Evolutionary conservation across 306 rosid genomes (phyloP).

Genomic region (Rosa chinensis): DNA sequence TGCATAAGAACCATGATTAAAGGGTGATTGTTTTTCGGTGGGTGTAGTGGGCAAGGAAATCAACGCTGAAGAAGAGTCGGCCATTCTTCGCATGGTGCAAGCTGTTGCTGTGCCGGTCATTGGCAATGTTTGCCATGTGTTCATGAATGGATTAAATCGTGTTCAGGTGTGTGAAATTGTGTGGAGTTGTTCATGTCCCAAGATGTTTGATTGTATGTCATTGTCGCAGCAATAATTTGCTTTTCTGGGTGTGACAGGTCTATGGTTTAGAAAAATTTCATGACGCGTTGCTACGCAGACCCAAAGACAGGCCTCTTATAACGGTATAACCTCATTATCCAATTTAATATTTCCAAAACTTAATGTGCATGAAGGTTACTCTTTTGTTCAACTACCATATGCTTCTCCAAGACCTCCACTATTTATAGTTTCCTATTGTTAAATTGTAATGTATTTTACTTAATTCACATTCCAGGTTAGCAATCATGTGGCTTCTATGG

Average conservation of each 20-base stretch:
- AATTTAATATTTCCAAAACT: not conserved
- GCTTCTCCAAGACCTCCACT: not conserved
- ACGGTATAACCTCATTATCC: conserved; percentile 45
- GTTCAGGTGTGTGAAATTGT: conserved; percentile 48
- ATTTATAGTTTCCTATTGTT: not conserved
- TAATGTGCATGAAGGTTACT: not conserved
- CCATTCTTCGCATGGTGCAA: conserved; percentile 78
- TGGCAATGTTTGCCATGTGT: conserved; percentile 88
- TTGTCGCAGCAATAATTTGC: conserved; percentile 22
- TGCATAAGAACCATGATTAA: not conserved
- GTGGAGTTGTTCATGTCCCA: not conserved
- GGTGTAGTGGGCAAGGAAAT: conserved; percentile 64
- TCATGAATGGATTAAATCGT: conserved; percentile 84
- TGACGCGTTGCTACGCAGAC: conserved; percentile 67
- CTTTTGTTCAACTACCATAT: not conserved
- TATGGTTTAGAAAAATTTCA: conserved; percentile 83
- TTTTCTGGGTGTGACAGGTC: conserved; percentile 44
- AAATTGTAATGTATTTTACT: not conserved
- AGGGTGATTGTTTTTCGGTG: conserved; percentile 1
- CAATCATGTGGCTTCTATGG: conserved; percentile 95
- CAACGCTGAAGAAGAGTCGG: conserved; percentile 71
- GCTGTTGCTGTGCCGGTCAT: conserved; percentile 92
- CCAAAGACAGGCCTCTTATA: conserved; percentile 78
- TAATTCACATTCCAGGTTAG: conserved; percentile 59
- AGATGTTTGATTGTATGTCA: not conserved